phyloP scores from a whole-genome alignment of 352 stramenopile genomes.

The Phytophthora sp. region DNA sequence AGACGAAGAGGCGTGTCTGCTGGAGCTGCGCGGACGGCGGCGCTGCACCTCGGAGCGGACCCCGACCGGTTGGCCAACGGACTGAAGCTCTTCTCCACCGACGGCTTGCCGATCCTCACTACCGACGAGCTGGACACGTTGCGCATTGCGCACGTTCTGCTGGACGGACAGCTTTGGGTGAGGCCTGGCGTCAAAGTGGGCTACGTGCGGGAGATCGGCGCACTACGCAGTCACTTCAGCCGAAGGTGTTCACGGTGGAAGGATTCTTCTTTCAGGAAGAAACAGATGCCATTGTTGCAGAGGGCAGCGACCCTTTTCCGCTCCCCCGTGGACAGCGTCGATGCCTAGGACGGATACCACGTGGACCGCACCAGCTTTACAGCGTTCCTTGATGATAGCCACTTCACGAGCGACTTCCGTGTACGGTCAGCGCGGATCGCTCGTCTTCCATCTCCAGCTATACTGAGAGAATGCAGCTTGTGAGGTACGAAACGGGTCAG shows the following conservation, averaged over 20 bases:
- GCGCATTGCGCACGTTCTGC: conserved; percentile 68
- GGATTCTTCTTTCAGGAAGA: conserved; percentile 68
- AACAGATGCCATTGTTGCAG: conserved; percentile 55
- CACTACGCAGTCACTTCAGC: conserved; percentile 64
- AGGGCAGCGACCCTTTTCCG: conserved; percentile 55
- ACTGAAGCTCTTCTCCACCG: conserved; percentile 62
- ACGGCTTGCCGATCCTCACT: conserved; percentile 52
- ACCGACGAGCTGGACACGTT: conserved; percentile 37
- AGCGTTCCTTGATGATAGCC: conserved; percentile 67
- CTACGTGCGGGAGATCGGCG: conserved; percentile 57
- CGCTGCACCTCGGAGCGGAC: conserved; percentile 48
- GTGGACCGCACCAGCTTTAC: conserved; percentile 71
- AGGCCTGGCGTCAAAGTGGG: conserved; percentile 78
- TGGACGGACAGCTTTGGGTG: conserved; percentile 78
- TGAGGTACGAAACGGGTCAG: conserved; percentile 71
- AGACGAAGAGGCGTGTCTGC: conserved; percentile 37
- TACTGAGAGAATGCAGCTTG: conserved; percentile 65
- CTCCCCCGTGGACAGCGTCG: conserved; percentile 63
- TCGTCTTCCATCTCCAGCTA: conserved; percentile 57
- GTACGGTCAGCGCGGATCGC: conserved; percentile 51
- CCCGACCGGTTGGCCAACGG: conserved; percentile 54
- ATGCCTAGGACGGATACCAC: conserved; percentile 66
- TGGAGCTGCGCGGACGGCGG: conserved; percentile 52
- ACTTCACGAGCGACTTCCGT: conserved; percentile 71
- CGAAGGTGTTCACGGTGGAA: conserved; percentile 72